A percentile compares a stretch with the other conserved stretches of the same genome.
Evolutionary conservation across 1,284 basidiomycete species (phyloP).

Genomic region (Lentinula novae-zelandiae): DNA sequence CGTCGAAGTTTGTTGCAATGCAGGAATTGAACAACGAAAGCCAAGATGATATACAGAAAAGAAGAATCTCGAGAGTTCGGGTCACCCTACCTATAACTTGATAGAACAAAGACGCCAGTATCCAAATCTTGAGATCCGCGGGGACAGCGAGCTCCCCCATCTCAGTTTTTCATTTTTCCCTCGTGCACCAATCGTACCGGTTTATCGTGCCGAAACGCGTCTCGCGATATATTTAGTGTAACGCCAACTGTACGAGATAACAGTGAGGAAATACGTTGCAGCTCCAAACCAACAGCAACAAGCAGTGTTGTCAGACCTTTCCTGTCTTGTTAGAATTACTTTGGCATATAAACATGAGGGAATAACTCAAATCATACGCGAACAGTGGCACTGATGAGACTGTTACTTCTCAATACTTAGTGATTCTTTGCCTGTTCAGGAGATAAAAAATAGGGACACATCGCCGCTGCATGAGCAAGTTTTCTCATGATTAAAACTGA

Average conservation of each 20-base stretch:
- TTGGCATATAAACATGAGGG: not conserved
- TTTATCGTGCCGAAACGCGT: not conserved
- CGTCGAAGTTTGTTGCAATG: conserved; percentile 2
- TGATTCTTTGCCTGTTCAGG: not conserved
- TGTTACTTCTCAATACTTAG: not conserved
- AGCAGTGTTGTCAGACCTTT: not conserved
- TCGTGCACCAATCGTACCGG: not conserved
- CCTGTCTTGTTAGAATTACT: not conserved
- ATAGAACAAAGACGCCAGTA: conserved; percentile 6
- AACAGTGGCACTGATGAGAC: conserved; percentile 7
- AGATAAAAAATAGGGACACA: not conserved
- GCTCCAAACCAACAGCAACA: not conserved
- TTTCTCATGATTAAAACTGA: not conserved
- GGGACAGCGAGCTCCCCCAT: not conserved
- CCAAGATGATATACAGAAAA: conserved; percentile 2
- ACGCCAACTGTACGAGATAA: not conserved
- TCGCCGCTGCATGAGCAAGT: not conserved
- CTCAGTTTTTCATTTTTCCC: not conserved
- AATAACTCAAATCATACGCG: conserved; percentile 7
- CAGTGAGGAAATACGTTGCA: not conserved
- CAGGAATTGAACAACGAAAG: not conserved
- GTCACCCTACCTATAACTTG: conserved; percentile 5
- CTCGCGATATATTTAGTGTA: not conserved
- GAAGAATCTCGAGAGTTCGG: conserved; percentile 10
- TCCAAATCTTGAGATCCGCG: conserved; percentile 9